A percentile compares a stretch with the other conserved stretches of the same genome.
Conservation (phyloP, 768 basidiomycete species). For the Coprinellus aureogranulatus region DNA sequence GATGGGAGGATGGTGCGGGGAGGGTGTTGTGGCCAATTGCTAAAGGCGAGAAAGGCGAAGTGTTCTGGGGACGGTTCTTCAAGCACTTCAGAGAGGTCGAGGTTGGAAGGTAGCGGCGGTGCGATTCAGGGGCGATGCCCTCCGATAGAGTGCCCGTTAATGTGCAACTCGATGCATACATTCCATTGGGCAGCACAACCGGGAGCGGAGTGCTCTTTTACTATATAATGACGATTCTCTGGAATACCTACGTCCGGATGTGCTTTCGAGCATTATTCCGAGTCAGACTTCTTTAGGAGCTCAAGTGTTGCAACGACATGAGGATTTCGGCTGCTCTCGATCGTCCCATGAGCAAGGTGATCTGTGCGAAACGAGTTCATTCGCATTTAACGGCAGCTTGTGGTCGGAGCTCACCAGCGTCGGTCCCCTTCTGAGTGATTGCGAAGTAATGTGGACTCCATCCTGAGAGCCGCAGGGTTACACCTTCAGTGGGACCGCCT, state of each 20-base stretch:
- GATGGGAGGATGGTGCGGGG: conserved; percentile 33
- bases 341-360: conserved; percentile 12
- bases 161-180: too few species aligned
- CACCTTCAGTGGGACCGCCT: conserved; percentile 7
- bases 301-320: conserved; percentile 11
- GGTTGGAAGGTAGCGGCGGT: conserved; percentile 16
- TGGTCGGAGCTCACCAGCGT: conserved; percentile 8
- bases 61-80: conserved; percentile 34
- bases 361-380: neutral
- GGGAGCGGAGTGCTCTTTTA: too few species aligned
- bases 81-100: conserved; percentile 30
- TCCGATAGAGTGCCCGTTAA: too few species aligned
- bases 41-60: conserved; percentile 26
- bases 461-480: conserved; percentile 12
- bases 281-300: conserved; percentile 14
- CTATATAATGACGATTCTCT: too few species aligned
- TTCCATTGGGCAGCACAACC: too few species aligned
- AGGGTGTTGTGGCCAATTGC: conserved; percentile 33
- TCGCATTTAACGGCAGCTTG: neutral
- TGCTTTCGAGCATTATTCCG: conserved; percentile 8
- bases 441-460: conserved; percentile 17
- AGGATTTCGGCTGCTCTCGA: conserved; percentile 16
- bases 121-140: too few species aligned
- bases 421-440: conserved; percentile 16
- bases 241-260: too few species aligned